phyloP scores from a whole-genome alignment of 2,329 filamentous ascomycete species.

The Bretziella fagacearum region DNA sequence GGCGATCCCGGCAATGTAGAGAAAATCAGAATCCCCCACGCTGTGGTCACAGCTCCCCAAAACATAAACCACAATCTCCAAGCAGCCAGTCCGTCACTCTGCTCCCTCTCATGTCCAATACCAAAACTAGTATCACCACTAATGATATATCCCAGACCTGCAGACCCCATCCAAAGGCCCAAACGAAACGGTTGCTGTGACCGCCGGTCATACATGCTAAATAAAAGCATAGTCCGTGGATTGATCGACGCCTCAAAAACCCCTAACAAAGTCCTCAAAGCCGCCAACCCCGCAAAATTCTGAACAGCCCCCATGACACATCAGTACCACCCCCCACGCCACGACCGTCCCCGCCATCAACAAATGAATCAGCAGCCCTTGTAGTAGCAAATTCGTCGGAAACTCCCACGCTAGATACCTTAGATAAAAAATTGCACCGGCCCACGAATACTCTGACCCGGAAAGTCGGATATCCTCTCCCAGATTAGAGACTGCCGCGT shows the following conservation, averaged over 20 bases:
- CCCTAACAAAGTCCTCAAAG: slow-evolving; percentile 30
- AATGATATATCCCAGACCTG: slow-evolving; percentile 16
- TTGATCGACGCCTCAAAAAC: slow-evolving; percentile 32
- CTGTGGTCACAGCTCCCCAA: slow-evolving; percentile 16
- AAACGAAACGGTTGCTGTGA: slow-evolving; percentile 12
- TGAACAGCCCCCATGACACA: slow-evolving; percentile 26
- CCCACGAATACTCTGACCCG: slow-evolving; percentile 25
- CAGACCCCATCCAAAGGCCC: slow-evolving; percentile 14
- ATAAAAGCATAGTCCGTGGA: slow-evolving; percentile 33
- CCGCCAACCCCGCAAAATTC: slow-evolving; percentile 27
- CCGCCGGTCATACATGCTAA: slow-evolving; percentile 24
- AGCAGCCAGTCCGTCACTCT: background rate
- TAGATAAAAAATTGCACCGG: slow-evolving; percentile 27
- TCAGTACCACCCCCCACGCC: slow-evolving; percentile 24
- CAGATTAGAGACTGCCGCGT: slow-evolving; percentile 26
- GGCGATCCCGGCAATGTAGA: slow-evolving; percentile 15
- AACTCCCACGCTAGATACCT: slow-evolving; percentile 24
- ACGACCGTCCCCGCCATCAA: slow-evolving; percentile 17
- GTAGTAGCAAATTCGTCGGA: slow-evolving; percentile 21
- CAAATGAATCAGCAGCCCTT: slow-evolving; percentile 16
- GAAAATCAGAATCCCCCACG: slow-evolving; percentile 14
- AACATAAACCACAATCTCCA: slow-evolving; percentile 18
- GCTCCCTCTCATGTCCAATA: slow-evolving; percentile 18
- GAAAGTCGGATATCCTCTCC: slow-evolving; percentile 22
- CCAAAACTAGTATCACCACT: slow-evolving; percentile 21